Evolutionary conservation across 495 filamentous ascomycete genomes (phyloP).

Genomic region (Daldinia childiae): DNA sequence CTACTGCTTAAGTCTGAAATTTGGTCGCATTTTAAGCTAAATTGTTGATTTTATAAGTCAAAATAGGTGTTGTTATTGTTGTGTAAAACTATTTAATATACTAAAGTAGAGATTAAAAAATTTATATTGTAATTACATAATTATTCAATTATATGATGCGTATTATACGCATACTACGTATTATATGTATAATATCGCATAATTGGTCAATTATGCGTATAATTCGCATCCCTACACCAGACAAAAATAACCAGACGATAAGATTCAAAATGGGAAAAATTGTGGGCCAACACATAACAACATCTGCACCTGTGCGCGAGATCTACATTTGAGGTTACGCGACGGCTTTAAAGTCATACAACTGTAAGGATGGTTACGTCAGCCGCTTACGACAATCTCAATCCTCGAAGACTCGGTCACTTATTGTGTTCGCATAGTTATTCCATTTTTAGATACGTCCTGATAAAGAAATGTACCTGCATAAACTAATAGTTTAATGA

Average conservation of each 20-base stretch:
- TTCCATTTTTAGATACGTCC: not conserved
- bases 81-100: too few relatives aligned
- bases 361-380: constrained; percentile 9
- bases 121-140: too few relatives aligned
- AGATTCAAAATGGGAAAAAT: not conserved
- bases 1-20: too few relatives aligned
- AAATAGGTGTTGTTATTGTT: too few relatives aligned
- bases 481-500: not conserved
- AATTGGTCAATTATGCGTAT: too few relatives aligned
- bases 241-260: not conserved
- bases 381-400: constrained; percentile 21
- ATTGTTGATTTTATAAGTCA: too few relatives aligned
- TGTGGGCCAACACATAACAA: not conserved
- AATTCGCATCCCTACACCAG: too few relatives aligned
- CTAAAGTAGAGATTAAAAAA: too few relatives aligned
- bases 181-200: too few relatives aligned
- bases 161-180: too few relatives aligned
- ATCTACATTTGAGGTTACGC: constrained; percentile 22
- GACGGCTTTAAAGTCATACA: not conserved
- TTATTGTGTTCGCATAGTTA: not conserved
- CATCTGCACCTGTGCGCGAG: constrained; percentile 4
- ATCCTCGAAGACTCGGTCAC: not conserved
- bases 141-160: too few relatives aligned
- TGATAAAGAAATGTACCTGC: not conserved
- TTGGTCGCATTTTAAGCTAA: too few relatives aligned